A percentile compares a stretch with the other conserved stretches of the same genome.
Conservation (phyloP, 768 basidiomycete species). For the Kwoniella europaea region DNA sequence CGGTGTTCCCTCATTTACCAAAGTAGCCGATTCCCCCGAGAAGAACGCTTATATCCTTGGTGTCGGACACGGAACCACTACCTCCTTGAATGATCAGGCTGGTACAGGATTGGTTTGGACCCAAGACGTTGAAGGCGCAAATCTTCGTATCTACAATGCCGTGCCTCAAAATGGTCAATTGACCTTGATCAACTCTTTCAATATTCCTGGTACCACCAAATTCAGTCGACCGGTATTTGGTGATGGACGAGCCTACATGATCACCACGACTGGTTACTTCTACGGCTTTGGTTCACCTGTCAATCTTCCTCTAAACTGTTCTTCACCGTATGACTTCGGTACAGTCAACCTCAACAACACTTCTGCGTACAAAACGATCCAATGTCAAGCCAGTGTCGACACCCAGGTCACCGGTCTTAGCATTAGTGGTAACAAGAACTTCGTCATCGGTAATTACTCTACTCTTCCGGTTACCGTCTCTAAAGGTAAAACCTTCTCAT, state of each 20-base stretch:
- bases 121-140: constrained; percentile 18
- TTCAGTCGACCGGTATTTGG: constrained; percentile 25
- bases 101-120: constrained; percentile 26
- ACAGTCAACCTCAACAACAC: constrained; percentile 23
- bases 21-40: constrained; percentile 25
- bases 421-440: constrained; percentile 27
- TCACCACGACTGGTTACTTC: constrained; percentile 14
- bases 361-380: constrained; percentile 14
- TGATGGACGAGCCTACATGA: constrained; percentile 24
- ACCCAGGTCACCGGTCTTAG: constrained; percentile 19
- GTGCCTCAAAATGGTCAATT: constrained; percentile 19
- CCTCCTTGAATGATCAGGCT: constrained; percentile 20
- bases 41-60: constrained; percentile 29
- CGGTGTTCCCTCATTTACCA: constrained; percentile 25
- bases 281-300: constrained; percentile 28
- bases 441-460: constrained; percentile 15
- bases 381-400: constrained; percentile 12
- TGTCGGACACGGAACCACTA: constrained; percentile 21
- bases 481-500: constrained; percentile 16
- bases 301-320: constrained; percentile 25
- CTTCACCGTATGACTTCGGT: constrained; percentile 19
- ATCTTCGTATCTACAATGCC: constrained; percentile 24
- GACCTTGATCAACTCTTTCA: constrained; percentile 26
- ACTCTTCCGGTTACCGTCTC: constrained; percentile 16
- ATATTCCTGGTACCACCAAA: constrained; percentile 21